Evolutionary conservation across 257 asterid species (phyloP).

Genomic region (Hygrophila difformis): DNA sequence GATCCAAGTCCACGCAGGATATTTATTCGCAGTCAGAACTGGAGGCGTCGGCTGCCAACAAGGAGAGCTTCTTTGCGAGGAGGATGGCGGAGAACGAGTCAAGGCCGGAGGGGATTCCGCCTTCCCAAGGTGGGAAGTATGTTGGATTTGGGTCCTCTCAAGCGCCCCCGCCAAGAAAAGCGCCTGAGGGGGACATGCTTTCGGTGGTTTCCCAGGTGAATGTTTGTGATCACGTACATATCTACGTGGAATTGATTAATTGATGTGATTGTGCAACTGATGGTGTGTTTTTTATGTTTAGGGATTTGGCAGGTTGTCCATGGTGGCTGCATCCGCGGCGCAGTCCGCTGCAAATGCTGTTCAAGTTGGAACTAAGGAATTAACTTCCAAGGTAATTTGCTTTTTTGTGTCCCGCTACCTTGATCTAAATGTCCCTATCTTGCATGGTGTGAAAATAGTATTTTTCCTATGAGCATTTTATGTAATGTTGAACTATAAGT

Average conservation of each 20-base stretch:
- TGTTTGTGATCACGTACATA: not conserved
- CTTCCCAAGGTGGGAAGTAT: slow-evolving; percentile 91
- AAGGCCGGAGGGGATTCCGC: slow-evolving; percentile 76
- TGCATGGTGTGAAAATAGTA: too few relatives aligned
- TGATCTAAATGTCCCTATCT: not conserved
- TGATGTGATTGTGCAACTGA: slow-evolving; percentile 1
- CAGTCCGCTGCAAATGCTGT: slow-evolving; percentile 84
- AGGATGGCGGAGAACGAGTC: slow-evolving; percentile 66
- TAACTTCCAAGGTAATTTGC: slow-evolving; percentile 32
- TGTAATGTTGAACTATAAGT: too few relatives aligned
- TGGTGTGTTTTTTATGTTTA: slow-evolving; percentile 10
- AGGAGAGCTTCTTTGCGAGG: slow-evolving; percentile 58
- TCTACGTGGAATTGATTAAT: not conserved
- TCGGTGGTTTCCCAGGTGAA: slow-evolving; percentile 70
- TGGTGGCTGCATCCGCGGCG: slow-evolving; percentile 82
- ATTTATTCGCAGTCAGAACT: slow-evolving; percentile 44
- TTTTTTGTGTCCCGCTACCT: not conserved
- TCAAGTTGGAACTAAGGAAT: slow-evolving; percentile 82
- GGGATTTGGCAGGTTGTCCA: slow-evolving; percentile 85
- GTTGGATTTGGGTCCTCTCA: slow-evolving; percentile 84
- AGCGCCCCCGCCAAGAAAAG: slow-evolving; percentile 34
- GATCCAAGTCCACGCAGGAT: slow-evolving; percentile 66
- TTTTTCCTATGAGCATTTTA: too few relatives aligned
- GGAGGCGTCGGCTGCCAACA: slow-evolving; percentile 86
- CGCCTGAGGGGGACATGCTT: slow-evolving; percentile 58